phyloP scores from a whole-genome alignment of 1,284 basidiomycete genomes.

The Moniliella sp. region DNA sequence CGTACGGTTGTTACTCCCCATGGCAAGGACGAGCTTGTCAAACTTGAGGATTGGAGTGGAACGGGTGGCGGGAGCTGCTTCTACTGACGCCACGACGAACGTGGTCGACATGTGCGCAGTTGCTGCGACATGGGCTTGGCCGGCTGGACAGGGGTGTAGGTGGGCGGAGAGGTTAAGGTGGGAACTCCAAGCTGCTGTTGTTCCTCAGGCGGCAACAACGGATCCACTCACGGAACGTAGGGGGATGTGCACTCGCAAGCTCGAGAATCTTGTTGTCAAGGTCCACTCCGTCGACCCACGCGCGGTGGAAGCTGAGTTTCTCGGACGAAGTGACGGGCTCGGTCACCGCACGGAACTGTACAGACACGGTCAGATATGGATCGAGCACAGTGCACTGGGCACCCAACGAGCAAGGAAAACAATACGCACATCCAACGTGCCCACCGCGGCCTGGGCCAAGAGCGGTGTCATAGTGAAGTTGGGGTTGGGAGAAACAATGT shows the following conservation, averaged over 20 bases:
- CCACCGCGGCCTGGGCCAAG: constrained; percentile 33
- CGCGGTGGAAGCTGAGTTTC: constrained; percentile 33
- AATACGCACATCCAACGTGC: constrained; percentile 6
- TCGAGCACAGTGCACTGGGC: too few species aligned
- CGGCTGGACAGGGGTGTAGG: too few species aligned
- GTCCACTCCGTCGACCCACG: constrained; percentile 29
- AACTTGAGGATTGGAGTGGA: too few species aligned
- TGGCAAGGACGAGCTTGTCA: constrained; percentile 62
- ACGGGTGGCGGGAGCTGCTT: too few species aligned
- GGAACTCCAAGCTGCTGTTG: too few species aligned
- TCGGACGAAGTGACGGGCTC: constrained; percentile 46
- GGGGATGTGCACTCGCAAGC: constrained; percentile 6
- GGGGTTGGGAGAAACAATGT: constrained; percentile 22
- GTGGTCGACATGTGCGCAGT: too few species aligned
- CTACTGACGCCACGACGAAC: too few species aligned
- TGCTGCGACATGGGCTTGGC: too few species aligned
- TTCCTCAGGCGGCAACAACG: constrained; percentile 27
- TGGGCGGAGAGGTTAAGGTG: too few species aligned
- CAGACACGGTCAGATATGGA: too few species aligned
- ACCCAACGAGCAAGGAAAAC: too few species aligned
- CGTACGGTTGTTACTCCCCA: constrained; percentile 60
- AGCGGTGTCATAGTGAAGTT: constrained; percentile 13
- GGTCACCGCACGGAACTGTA: constrained; percentile 54
- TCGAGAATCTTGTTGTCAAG: constrained; percentile 1
- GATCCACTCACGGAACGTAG: constrained; percentile 40